phyloP scores from a whole-genome alignment of 1,284 basidiomycete species.

The Inonotus hispidus region DNA sequence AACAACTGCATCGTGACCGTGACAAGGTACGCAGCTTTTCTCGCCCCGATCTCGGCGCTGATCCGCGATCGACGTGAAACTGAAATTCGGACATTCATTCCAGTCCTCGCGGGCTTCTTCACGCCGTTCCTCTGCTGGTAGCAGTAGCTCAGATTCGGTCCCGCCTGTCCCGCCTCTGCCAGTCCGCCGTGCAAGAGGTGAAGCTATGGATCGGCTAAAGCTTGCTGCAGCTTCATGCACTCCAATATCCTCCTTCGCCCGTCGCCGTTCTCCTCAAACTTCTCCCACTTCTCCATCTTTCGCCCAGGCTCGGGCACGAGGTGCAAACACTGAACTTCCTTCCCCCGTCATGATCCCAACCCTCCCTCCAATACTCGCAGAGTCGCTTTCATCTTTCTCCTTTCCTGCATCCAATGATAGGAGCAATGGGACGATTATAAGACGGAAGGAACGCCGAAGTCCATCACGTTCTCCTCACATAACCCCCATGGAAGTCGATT shows the following conservation, averaged over 20 bases:
- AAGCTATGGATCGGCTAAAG: slow-evolving; percentile 6
- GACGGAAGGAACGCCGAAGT: slow-evolving; percentile 6
- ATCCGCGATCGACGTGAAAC: neutral
- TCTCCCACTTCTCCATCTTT: slow-evolving; percentile 67
- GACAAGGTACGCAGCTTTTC: slow-evolving; percentile 1
- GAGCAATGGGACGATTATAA: neutral
- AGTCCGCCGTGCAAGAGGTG: slow-evolving; percentile 6
- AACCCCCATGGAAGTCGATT: slow-evolving; percentile 13
- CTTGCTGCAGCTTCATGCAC: slow-evolving; percentile 38
- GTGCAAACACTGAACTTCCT: slow-evolving; percentile 30
- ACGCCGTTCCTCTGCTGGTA: slow-evolving; percentile 13
- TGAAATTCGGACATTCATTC: neutral
- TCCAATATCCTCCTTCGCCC: slow-evolving; percentile 72
- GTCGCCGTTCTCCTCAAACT: slow-evolving; percentile 66
- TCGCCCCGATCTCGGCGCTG: neutral
- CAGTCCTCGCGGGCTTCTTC: slow-evolving; percentile 6
- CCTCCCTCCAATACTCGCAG: slow-evolving; percentile 37
- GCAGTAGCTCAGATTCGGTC: neutral
- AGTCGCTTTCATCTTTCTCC: slow-evolving; percentile 19
- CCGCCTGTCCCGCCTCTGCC: slow-evolving; percentile 8
- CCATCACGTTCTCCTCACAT: slow-evolving; percentile 8
- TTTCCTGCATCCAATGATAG: slow-evolving; percentile 1
- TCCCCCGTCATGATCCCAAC: slow-evolving; percentile 56
- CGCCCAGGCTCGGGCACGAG: slow-evolving; percentile 32
- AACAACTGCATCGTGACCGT: slow-evolving; percentile 4